phyloP scores from a whole-genome alignment of 2,329 filamentous ascomycete genomes.

The Xylaria sp. region DNA sequence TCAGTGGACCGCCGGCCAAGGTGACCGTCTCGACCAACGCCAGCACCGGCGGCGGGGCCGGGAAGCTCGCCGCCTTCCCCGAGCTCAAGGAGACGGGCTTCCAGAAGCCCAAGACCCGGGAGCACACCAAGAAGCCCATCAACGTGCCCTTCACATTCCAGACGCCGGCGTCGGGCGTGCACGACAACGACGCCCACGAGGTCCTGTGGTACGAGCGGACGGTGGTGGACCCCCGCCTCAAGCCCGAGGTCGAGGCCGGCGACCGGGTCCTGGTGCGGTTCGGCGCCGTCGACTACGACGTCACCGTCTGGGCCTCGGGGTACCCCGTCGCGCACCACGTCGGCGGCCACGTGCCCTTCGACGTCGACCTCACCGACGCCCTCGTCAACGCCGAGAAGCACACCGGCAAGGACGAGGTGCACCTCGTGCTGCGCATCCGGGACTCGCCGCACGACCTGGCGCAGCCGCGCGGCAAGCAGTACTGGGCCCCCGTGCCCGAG shows the following conservation, averaged over 20 bases:
- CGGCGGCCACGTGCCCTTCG: conserved; percentile 62
- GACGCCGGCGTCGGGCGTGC: conserved; percentile 63
- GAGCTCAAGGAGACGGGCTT: conserved; percentile 52
- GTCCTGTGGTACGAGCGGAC: conserved; percentile 67
- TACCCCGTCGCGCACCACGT: conserved; percentile 55
- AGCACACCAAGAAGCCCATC: conserved; percentile 55
- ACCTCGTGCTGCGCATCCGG: conserved; percentile 60
- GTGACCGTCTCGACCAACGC: conserved; percentile 34
- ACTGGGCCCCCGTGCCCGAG: conserved; percentile 63
- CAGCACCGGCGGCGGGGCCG: conserved; percentile 42
- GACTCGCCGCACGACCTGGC: conserved; percentile 67
- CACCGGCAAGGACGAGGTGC: conserved; percentile 35
- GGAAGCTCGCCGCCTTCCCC: conserved; percentile 53
- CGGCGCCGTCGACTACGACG: conserved; percentile 65
- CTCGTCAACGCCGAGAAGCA: conserved; percentile 32
- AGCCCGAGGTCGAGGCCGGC: conserved; percentile 43
- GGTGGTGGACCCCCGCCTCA: conserved; percentile 52
- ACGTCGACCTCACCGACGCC: conserved; percentile 60
- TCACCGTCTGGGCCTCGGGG: conserved; percentile 59
- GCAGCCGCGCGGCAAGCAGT: conserved; percentile 70
- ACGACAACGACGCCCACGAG: conserved; percentile 64
- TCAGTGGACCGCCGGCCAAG: conserved; percentile 50
- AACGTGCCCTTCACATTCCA: conserved; percentile 69
- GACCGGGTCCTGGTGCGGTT: conserved; percentile 56
- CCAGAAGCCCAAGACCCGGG: conserved; percentile 33